Evolutionary conservation across 768 basidiomycete genomes (phyloP).

Genomic region (Sarcodon sp.): DNA sequence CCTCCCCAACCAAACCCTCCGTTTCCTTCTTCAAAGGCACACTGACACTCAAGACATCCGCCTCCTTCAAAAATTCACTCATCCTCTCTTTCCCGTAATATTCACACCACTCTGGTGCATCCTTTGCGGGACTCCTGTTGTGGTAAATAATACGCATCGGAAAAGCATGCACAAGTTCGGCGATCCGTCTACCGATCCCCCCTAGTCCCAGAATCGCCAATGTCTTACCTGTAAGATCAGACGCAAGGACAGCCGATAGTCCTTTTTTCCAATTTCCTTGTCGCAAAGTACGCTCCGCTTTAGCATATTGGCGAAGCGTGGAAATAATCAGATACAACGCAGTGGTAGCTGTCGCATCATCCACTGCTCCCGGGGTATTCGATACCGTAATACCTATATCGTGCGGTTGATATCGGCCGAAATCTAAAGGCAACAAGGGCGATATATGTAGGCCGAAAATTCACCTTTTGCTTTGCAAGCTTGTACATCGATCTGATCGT

Average conservation of each 20-base stretch:
- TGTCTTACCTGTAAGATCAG: conserved; percentile 57
- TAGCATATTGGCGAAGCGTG: conserved; percentile 58
- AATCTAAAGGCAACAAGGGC: not conserved
- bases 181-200: conserved; percentile 62
- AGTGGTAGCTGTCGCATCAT: conserved; percentile 85
- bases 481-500: conserved; percentile 74
- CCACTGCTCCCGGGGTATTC: conserved; percentile 83
- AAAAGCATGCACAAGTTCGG: conserved; percentile 64
- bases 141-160: conserved; percentile 87
- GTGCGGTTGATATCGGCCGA: not conserved
- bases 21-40: conserved; percentile 72
- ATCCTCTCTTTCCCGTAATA: conserved; percentile 55
- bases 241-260: conserved; percentile 31
- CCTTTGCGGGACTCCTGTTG: conserved; percentile 39
- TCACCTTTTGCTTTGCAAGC: conserved; percentile 62
- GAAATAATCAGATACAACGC: conserved; percentile 77
- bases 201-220: conserved; percentile 67
- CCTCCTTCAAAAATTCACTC: conserved; percentile 46
- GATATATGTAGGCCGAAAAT: conserved; percentile 1
- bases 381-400: conserved; percentile 60
- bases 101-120: conserved; percentile 61
- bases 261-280: conserved; percentile 48
- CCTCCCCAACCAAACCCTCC: conserved; percentile 58
- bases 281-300: conserved; percentile 45
- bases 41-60: conserved; percentile 81